A percentile compares a stretch with the other conserved stretches of the same genome.
phyloP scores from a whole-genome alignment of 2,329 filamentous ascomycete species.

The Beauveria australis region DNA sequence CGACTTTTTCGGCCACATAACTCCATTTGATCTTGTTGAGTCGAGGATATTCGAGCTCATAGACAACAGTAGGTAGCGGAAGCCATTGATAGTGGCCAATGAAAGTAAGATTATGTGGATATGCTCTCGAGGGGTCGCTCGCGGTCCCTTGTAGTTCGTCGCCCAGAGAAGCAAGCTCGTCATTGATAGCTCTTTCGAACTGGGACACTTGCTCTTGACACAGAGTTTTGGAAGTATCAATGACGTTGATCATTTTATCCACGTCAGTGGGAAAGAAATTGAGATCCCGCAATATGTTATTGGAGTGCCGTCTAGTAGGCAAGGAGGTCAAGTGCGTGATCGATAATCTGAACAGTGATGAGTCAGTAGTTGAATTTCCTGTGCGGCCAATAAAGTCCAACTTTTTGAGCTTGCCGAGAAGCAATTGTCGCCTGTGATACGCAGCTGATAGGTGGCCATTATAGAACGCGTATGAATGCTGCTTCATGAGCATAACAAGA shows the following conservation, averaged over 20 bases:
- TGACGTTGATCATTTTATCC: conserved; percentile 51
- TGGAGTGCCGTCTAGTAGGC: background rate
- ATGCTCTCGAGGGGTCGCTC: conserved; percentile 39
- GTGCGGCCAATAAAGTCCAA: conserved; percentile 46
- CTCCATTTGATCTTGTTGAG: conserved; percentile 60
- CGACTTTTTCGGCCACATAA: conserved; percentile 65
- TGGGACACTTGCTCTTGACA: conserved; percentile 52
- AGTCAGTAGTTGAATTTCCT: conserved; percentile 28
- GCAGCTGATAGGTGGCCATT: conserved; percentile 63
- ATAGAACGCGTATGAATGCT: conserved; percentile 72
- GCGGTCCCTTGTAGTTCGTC: conserved; percentile 60
- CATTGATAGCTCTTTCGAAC: conserved; percentile 58
- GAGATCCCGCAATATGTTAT: background rate
- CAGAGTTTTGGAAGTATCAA: conserved; percentile 52
- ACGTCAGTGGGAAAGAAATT: conserved; percentile 25
- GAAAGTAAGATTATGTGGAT: conserved; percentile 62
- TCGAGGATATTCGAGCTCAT: conserved; percentile 70
- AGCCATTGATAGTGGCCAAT: conserved; percentile 64
- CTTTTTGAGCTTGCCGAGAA: conserved; percentile 44
- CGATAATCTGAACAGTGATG: background rate
- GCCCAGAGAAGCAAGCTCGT: conserved; percentile 55
- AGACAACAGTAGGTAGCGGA: conserved; percentile 66
- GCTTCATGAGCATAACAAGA: conserved; percentile 74
- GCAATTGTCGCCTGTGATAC: conserved; percentile 40
- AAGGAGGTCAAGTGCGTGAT: background rate